Evolutionary conservation across 2,329 filamentous ascomycete species (phyloP).

Genomic region (Ascocoryne sarcoides): DNA sequence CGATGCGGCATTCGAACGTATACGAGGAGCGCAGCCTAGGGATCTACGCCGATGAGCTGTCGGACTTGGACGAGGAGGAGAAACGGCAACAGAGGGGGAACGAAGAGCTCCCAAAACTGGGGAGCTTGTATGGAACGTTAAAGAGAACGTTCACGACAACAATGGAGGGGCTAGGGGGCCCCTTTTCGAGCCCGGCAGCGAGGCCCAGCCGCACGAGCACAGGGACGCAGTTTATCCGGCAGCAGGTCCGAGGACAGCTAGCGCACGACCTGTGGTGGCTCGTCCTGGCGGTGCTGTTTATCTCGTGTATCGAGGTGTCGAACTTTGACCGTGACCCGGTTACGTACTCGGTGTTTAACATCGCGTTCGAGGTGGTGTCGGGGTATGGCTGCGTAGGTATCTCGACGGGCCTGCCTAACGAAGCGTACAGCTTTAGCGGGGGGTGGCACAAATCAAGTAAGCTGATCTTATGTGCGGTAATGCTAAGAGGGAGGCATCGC

Average conservation of each 20-base stretch:
- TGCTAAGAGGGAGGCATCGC: conserved; percentile 46
- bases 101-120: neutral
- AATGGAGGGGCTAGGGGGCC: neutral
- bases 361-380: conserved; percentile 47
- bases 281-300: conserved; percentile 48
- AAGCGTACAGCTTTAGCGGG: conserved; percentile 46
- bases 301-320: conserved; percentile 48
- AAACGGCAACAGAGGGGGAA: neutral
- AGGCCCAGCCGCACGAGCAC: neutral
- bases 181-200: too few species aligned
- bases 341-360: conserved; percentile 48
- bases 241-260: conserved; percentile 52
- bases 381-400: conserved; percentile 55
- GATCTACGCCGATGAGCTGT: conserved; percentile 35
- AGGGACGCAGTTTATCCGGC: conserved; percentile 11
- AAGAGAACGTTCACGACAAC: conserved; percentile 1
- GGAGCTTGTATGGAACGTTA: conserved; percentile 1
- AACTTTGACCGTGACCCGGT: conserved; percentile 42
- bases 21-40: conserved; percentile 62
- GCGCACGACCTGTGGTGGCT: conserved; percentile 60
- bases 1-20: conserved; percentile 59
- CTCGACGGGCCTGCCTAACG: conserved; percentile 44
- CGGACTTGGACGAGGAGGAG: neutral
- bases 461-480: conserved; percentile 47
- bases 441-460: conserved; percentile 46